Evolutionary conservation across 768 basidiomycete species (phyloP), one percentile per base, ranked within the genome.

Genomic region (Polyporus arcularius): DNA sequence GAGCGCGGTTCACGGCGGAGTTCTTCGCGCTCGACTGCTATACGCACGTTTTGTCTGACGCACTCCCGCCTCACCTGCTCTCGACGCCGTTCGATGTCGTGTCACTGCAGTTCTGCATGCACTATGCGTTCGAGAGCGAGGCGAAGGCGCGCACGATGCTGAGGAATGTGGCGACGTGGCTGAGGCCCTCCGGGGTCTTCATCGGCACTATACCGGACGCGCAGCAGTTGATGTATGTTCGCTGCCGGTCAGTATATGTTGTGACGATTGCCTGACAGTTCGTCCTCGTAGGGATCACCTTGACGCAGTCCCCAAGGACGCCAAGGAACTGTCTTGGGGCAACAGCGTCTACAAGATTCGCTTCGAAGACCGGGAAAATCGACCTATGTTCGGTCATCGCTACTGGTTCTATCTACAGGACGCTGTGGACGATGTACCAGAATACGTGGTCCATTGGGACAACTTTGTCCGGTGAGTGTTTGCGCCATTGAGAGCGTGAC

Each of bases 51-150:
- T 78, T 98, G 41, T 79, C 84, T 16, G 83, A 83, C 51, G 87
- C 80, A n/a, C 83, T 98, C 51, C 75, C 87, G 4, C 83, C 83
- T 1, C 79, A 80, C 16, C 76, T 81, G 62, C 81, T 92, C 28
- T 77, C 76, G 0, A 80, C 63, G 32, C 88, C 88, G 5, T 97
- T 97, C 70, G 97, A 98, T 70, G 92, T 94, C 58, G 94, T 98
- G 5, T 92, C 94, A 2, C 93, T 98, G 94, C 97, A 99, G 72
- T 99, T 99, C 73, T 98, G 97, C 75, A 98, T 99, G 92, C 97
- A 99, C 73, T 98, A 99, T 70, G 97, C 97, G 8, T 98, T 99
- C 72, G 95, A 98, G 73, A 89, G 83, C n/a, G 83, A 86, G 32
- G 78, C 83, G 60, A 97, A 97, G 71, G 91, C 87, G 28, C 83